Evolutionary conservation across 169 alveolate genomes (phyloP).

Genomic region (Eimeria maxima): DNA sequence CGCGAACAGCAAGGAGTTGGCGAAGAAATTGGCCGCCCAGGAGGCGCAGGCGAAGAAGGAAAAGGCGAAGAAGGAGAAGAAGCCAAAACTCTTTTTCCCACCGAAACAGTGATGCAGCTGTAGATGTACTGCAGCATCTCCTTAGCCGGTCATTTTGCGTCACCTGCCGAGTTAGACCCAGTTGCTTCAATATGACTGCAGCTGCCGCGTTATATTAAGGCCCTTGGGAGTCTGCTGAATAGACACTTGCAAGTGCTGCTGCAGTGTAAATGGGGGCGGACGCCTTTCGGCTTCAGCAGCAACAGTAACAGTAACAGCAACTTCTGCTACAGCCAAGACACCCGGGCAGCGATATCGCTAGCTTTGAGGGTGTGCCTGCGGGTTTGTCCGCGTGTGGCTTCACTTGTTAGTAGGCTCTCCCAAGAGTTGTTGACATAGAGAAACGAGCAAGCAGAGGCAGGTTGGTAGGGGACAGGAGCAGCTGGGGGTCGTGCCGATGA

Average conservation of each 20-base stretch:
- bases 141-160: not conserved
- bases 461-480: not conserved
- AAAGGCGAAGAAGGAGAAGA: slow-evolving; percentile 69
- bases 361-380: slow-evolving; percentile 1
- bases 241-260: not conserved
- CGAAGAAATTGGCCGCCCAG: slow-evolving; percentile 67
- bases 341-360: not conserved
- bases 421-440: not conserved
- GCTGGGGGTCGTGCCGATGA: not conserved
- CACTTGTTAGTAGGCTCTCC: slow-evolving; percentile 13
- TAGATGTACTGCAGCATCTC: not conserved
- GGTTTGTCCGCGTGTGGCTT: slow-evolving; percentile 4
- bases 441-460: slow-evolving; percentile 24
- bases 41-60: slow-evolving; percentile 78
- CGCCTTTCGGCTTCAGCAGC: not conserved
- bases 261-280: not conserved
- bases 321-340: not conserved
- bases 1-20: slow-evolving; percentile 59
- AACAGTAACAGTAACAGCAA: not conserved
- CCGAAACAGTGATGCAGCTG: slow-evolving; percentile 44
- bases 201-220: not conserved
- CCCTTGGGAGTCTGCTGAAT: not conserved
- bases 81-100: slow-evolving; percentile 64
- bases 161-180: not conserved
- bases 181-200: slow-evolving; percentile 9